phyloP scores from a whole-genome alignment of 2,329 filamentous ascomycete species.

The Nemania abortiva region DNA sequence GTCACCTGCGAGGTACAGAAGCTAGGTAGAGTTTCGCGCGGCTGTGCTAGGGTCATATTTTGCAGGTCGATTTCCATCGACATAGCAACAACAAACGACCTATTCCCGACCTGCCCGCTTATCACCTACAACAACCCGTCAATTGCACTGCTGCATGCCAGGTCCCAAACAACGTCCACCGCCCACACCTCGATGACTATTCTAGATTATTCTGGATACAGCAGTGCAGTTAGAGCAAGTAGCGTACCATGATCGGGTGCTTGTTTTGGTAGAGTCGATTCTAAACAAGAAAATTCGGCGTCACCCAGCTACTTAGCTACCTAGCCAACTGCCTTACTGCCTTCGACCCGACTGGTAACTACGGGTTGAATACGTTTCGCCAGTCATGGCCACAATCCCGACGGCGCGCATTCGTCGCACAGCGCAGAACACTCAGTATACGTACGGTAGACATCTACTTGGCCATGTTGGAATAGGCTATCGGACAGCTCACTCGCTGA shows the following conservation, averaged over 20 bases:
- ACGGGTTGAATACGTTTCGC: conserved; percentile 11
- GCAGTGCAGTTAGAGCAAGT: neutral
- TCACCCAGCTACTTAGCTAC: neutral
- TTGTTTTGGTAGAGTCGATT: conserved; percentile 9
- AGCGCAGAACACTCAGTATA: conserved; percentile 54
- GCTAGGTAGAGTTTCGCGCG: neutral
- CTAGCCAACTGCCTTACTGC: neutral
- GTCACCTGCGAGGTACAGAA: neutral
- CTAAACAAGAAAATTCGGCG: neutral
- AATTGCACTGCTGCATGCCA: too few species aligned
- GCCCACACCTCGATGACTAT: neutral
- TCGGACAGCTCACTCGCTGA: conserved; percentile 21
- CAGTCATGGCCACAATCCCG: conserved; percentile 47
- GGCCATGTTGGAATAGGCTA: neutral
- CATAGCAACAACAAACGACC: neutral
- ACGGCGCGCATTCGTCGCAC: conserved; percentile 53
- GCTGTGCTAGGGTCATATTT: neutral
- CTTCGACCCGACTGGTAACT: neutral
- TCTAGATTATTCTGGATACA: neutral
- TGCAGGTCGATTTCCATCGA: too few species aligned
- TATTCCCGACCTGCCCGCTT: neutral
- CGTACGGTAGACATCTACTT: conserved; percentile 46
- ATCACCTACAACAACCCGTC: too few species aligned
- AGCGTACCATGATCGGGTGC: conserved; percentile 13
- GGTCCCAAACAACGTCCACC: too few species aligned